phyloP scores from a whole-genome alignment of 768 basidiomycete genomes.

The Dendrothele bispora region DNA sequence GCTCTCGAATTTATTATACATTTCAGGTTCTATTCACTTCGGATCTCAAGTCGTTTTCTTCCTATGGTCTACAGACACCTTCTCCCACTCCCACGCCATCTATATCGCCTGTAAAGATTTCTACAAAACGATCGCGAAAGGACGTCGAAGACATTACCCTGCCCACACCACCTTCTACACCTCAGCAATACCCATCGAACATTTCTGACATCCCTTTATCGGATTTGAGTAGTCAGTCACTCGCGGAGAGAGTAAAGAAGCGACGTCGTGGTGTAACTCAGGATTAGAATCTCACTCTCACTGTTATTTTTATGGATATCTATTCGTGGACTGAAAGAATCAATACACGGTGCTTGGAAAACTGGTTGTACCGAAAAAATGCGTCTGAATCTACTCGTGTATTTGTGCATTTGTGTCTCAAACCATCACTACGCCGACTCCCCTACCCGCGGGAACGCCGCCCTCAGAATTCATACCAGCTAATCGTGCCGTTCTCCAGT shows the following conservation, averaged over 20 bases:
- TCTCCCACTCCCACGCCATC: background rate
- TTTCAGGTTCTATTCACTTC: slow-evolving; percentile 74
- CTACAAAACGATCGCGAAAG: slow-evolving; percentile 4
- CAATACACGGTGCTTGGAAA: no score
- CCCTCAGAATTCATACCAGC: slow-evolving; percentile 65
- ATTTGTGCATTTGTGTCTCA: slow-evolving; percentile 31
- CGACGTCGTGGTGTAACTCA: no score
- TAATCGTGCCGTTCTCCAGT: slow-evolving; percentile 85
- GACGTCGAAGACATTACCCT: background rate
- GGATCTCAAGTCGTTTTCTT: slow-evolving; percentile 67
- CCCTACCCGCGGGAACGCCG: slow-evolving; percentile 62
- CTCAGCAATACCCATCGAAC: no score
- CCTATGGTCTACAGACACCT: slow-evolving; percentile 45
- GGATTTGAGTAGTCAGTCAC: no score
- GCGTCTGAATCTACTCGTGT: background rate
- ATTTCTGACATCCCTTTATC: no score
- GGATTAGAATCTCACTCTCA: no score
- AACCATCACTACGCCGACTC: slow-evolving; percentile 94
- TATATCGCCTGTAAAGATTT: slow-evolving; percentile 3
- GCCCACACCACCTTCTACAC: background rate
- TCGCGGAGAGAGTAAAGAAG: no score
- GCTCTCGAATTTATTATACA: background rate
- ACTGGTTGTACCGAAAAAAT: background rate
- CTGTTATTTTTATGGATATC: no score
- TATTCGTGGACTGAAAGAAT: background rate